phyloP scores from a whole-genome alignment of 176 grass and related monocot species.

The Oryza glumipatula region DNA sequence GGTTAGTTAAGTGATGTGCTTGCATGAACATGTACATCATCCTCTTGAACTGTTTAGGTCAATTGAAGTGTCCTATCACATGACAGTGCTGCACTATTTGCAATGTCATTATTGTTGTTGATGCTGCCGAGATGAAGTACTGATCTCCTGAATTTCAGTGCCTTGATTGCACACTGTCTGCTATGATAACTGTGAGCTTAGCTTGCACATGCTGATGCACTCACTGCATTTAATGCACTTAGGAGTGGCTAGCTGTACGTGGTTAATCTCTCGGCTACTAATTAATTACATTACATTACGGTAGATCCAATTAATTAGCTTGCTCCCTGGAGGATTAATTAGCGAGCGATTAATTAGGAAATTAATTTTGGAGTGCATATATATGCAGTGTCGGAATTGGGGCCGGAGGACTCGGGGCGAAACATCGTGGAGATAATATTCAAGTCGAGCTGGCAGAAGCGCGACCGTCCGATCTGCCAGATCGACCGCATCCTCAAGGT shows the following conservation, averaged over 20 bases:
- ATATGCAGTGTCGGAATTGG: slow-evolving; percentile 77
- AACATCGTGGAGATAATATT: slow-evolving; percentile 99
- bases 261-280: not conserved
- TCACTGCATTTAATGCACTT: not conserved
- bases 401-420: slow-evolving; percentile 84
- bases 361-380: not conserved
- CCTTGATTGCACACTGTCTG: not conserved
- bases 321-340: slow-evolving; percentile 3
- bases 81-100: not conserved
- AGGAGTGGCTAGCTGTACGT: not conserved
- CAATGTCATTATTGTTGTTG: not conserved
- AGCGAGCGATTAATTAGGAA: too few species aligned
- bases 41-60: slow-evolving; percentile 35
- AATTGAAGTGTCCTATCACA: slow-evolving; percentile 17
- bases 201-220: not conserved
- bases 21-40: not conserved
- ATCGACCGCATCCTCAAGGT: slow-evolving; percentile 95
- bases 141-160: not conserved
- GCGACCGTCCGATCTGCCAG: slow-evolving; percentile 59
- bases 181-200: not conserved
- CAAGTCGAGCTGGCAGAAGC: slow-evolving; percentile 98
- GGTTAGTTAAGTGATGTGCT: not conserved
- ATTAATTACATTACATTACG: not conserved
- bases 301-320: not conserved
- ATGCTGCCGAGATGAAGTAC: not conserved